These are phyloP conservation scores for Cladosporium sp. DNA, from an alignment of 2,329 filamentous ascomycete genomes.

Conservation along the genomic window DNA sequence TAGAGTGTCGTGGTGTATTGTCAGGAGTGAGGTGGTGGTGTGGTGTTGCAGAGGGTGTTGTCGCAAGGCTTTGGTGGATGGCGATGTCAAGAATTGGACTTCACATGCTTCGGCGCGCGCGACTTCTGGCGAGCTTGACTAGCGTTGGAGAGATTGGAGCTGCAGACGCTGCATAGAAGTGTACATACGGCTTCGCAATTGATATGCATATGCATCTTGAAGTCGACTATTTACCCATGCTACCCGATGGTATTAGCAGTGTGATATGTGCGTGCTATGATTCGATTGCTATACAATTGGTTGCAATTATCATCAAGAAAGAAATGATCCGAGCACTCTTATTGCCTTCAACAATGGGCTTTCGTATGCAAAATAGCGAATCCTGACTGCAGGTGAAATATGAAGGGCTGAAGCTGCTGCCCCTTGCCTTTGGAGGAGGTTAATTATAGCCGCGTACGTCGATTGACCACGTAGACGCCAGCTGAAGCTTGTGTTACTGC, in stretches of 20 bases:
- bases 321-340: not conserved
- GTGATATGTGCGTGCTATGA: not conserved
- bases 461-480: conserved; percentile 17
- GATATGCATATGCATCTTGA: not conserved
- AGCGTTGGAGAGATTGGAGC: not conserved
- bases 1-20: not conserved
- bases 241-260: not conserved
- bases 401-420: not conserved
- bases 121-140: not conserved
- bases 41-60: not conserved
- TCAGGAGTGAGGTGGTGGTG: not conserved
- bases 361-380: not conserved
- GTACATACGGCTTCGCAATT: not conserved
- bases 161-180: not conserved
- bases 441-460: conserved; percentile 7
- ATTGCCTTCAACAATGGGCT: not conserved
- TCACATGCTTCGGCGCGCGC: conserved; percentile 13
- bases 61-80: not conserved
- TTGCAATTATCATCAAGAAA: no score
- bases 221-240: not conserved
- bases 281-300: no score
- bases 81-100: not conserved
- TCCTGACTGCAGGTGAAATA: not conserved
- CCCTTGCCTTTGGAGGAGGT: not conserved
- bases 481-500: not conserved